These are phyloP conservation scores for Eucalyptus tenuipes DNA, from an alignment of 345 rosid species.

Conservation along the genomic window DNA sequence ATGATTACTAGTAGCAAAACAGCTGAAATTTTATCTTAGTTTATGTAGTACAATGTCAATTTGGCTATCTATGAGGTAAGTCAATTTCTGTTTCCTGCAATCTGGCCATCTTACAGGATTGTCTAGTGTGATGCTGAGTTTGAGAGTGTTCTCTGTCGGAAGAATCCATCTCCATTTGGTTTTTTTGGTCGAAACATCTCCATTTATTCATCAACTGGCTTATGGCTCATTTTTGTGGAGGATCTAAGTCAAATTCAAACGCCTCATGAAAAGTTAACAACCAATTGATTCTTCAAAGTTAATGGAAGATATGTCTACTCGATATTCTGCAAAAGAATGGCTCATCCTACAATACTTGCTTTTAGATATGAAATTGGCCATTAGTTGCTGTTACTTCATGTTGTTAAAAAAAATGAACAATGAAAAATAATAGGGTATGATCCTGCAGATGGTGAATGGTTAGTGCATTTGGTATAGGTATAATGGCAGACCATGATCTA, in stretches of 20 bases:
- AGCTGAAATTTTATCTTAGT: neutral
- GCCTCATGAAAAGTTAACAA: neutral
- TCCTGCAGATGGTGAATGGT: too few relatives aligned
- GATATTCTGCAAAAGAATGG: neutral
- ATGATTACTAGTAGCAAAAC: neutral
- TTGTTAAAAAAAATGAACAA: fast-evolving
- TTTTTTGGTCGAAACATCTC: too few relatives aligned
- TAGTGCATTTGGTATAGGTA: neutral
- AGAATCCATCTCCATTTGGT: neutral
- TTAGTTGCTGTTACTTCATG: neutral
- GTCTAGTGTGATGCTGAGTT: too few relatives aligned
- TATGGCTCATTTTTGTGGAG: neutral
- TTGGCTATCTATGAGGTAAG: neutral
- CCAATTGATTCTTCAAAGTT: neutral
- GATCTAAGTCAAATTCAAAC: neutral
- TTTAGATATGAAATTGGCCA: neutral
- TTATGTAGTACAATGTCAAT: neutral
- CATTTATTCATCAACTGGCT: neutral
- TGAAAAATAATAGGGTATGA: too few relatives aligned
- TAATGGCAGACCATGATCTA: neutral
- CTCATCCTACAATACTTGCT: neutral
- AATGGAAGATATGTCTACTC: neutral
- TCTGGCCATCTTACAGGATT: neutral
- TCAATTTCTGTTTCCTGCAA: neutral
- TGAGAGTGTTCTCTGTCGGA: too few relatives aligned